Evolutionary conservation across 257 asterid genomes (phyloP).

Genomic region (Parsonsia alboflavescens): DNA sequence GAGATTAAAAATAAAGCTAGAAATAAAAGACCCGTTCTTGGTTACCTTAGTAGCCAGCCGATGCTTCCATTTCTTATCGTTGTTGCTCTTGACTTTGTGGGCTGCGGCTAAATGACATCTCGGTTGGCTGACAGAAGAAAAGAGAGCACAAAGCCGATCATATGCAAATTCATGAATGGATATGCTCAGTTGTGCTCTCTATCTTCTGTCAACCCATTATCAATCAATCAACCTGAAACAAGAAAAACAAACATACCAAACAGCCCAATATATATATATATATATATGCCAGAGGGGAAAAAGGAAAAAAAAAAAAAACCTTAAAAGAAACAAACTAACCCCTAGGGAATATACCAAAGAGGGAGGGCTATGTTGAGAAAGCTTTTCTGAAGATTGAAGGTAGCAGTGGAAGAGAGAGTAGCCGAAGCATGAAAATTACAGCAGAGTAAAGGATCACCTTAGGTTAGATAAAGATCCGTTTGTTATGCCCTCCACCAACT

Average conservation of each 20-base stretch:
- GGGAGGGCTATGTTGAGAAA: too few relatives aligned
- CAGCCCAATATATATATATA: neutral
- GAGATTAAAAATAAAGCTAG: too few relatives aligned
- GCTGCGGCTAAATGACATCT: neutral
- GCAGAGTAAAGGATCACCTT: neutral
- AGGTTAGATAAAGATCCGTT: neutral
- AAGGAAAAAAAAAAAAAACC: too few relatives aligned
- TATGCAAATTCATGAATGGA: conserved; percentile 19
- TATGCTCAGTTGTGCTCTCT: conserved; percentile 41
- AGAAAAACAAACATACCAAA: neutral
- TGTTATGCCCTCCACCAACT: neutral
- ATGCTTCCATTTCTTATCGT: neutral
- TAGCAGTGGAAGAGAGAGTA: too few relatives aligned
- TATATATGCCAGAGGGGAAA: too few relatives aligned
- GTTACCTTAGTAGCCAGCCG: neutral
- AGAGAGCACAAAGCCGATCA: conserved; percentile 40
- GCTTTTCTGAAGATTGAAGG: too few relatives aligned
- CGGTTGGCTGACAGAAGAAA: conserved; percentile 32
- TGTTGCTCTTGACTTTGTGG: neutral
- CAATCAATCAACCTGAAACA: conserved; percentile 1
- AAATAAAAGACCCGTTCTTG: too few relatives aligned
- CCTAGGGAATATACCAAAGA: too few relatives aligned
- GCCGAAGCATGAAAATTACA: too few relatives aligned
- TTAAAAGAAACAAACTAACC: too few relatives aligned
- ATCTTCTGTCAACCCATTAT: conserved; percentile 39